Evolutionary conservation across 1,284 basidiomycete species (phyloP).

Genomic region (Tilletia walkeri): DNA sequence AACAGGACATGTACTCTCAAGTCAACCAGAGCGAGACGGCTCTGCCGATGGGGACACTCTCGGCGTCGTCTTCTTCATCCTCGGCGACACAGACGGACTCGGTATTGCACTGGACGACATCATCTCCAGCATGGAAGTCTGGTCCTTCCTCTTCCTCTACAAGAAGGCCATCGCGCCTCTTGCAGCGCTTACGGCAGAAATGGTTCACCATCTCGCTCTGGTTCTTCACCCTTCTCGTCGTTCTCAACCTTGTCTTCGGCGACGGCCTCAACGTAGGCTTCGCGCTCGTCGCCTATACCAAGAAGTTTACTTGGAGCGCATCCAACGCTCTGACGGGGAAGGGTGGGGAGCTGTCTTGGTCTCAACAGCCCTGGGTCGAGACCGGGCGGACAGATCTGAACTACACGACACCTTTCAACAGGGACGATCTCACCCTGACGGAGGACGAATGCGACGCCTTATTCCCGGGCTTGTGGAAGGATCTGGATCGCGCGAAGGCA

Average conservation of each 20-base stretch:
- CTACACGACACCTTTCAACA: conserved; percentile 47
- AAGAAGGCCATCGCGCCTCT: too few species aligned
- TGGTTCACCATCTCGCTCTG: not conserved
- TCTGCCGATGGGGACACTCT: too few species aligned
- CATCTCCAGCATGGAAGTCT: not conserved
- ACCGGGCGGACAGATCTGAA: conserved; percentile 28
- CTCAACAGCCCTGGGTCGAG: conserved; percentile 28
- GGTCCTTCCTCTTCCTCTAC: too few species aligned
- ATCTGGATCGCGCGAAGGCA: conserved; percentile 40
- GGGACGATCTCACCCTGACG: conserved; percentile 45
- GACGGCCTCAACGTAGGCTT: not conserved
- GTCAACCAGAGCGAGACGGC: too few species aligned
- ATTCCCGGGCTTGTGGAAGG: conserved; percentile 47
- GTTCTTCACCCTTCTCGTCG: not conserved
- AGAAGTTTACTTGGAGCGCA: not conserved
- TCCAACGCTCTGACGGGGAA: not conserved
- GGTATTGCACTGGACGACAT: too few species aligned
- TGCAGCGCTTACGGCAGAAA: not conserved
- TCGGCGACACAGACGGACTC: too few species aligned
- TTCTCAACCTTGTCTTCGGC: conserved; percentile 4
- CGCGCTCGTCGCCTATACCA: not conserved
- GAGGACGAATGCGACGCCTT: conserved; percentile 50
- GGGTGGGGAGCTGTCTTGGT: not conserved
- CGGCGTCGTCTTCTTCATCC: too few species aligned
- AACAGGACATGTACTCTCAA: too few species aligned